These are phyloP conservation scores for Coemansia sp. DNA, from an alignment of 192 early-diverging fungal species.

Conservation along the genomic window DNA sequence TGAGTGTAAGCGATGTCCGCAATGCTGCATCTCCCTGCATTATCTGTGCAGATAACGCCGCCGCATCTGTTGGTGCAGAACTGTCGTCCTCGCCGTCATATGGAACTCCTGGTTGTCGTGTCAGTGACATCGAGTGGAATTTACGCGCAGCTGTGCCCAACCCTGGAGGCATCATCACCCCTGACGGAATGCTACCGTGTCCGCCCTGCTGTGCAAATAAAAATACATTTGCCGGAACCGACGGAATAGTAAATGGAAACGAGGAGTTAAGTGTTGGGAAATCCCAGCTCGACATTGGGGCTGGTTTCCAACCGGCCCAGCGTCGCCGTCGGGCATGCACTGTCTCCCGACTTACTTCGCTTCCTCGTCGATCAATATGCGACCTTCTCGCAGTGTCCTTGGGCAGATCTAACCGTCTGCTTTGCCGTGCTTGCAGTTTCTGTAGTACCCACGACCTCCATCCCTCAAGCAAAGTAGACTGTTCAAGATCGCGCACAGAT, in stretches of 20 bases:
- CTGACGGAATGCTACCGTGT: constrained; percentile 27
- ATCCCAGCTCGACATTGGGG: constrained; percentile 33
- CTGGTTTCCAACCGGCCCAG: constrained; percentile 26
- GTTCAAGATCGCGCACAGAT: neutral
- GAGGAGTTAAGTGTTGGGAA: constrained; percentile 52
- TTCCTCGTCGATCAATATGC: neutral
- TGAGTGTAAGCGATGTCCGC: constrained; percentile 1
- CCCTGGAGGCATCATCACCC: constrained; percentile 47
- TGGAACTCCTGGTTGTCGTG: constrained; percentile 43
- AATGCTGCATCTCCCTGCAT: constrained; percentile 7
- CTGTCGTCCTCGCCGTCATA: constrained; percentile 21
- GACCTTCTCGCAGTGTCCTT: neutral
- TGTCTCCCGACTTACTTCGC: neutral
- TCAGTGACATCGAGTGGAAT: constrained; percentile 49
- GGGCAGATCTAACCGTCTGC: constrained; percentile 12
- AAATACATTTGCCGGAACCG: constrained; percentile 28
- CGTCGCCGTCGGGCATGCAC: constrained; percentile 15
- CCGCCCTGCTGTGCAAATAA: constrained; percentile 20
- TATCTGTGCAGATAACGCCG: constrained; percentile 27
- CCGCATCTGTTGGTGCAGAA: constrained; percentile 12
- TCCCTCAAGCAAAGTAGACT: neutral
- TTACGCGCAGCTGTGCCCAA: constrained; percentile 51
- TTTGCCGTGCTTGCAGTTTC: constrained; percentile 13
- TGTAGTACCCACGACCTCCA: constrained; percentile 11
- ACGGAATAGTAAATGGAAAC: constrained; percentile 51